A percentile compares a stretch with the other conserved stretches of the same genome.
These are phyloP conservation scores for Neofusicoccum cordaticola DNA, from an alignment of 2,329 filamentous ascomycete genomes.

Conservation along the genomic window DNA sequence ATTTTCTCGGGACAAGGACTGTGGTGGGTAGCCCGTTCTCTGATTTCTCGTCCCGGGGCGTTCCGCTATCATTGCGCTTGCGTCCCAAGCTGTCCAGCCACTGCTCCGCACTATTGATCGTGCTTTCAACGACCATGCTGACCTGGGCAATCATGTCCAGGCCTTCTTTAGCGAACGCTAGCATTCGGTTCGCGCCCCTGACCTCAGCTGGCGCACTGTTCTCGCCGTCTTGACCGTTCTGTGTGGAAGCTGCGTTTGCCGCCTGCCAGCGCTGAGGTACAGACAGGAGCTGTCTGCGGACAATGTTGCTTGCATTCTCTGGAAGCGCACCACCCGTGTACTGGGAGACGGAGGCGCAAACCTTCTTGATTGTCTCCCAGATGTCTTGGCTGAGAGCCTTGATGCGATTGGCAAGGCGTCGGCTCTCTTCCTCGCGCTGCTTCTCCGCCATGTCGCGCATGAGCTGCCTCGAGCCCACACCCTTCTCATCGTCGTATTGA, in stretches of 20 bases:
- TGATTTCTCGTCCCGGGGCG: slow-evolving; percentile 5
- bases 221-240: slow-evolving; percentile 23
- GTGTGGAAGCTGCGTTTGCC: slow-evolving; percentile 51
- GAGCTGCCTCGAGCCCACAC: slow-evolving; percentile 19
- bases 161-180: slow-evolving; percentile 84
- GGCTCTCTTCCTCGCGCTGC: slow-evolving; percentile 22
- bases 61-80: slow-evolving; percentile 19
- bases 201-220: slow-evolving; percentile 42
- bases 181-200: slow-evolving; percentile 67
- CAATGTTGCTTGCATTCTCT: slow-evolving; percentile 79
- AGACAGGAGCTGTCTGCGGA: slow-evolving; percentile 78
- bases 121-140: slow-evolving; percentile 81
- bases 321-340: slow-evolving; percentile 90
- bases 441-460: slow-evolving; percentile 15
- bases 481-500: slow-evolving; percentile 21
- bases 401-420: slow-evolving; percentile 72
- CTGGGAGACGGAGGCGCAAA: slow-evolving; percentile 80
- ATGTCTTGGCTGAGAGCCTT: slow-evolving; percentile 57
- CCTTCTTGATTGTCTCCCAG: slow-evolving; percentile 63
- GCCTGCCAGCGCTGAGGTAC: slow-evolving; percentile 79
- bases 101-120: slow-evolving; percentile 82
- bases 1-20: background rate
- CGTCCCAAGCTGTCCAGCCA: slow-evolving; percentile 78
- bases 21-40: background rate
- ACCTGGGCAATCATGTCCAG: slow-evolving; percentile 94